These are phyloP conservation scores for Jatropha multifida DNA, from an alignment of 441 rosid genomes.

Conservation along the genomic window DNA sequence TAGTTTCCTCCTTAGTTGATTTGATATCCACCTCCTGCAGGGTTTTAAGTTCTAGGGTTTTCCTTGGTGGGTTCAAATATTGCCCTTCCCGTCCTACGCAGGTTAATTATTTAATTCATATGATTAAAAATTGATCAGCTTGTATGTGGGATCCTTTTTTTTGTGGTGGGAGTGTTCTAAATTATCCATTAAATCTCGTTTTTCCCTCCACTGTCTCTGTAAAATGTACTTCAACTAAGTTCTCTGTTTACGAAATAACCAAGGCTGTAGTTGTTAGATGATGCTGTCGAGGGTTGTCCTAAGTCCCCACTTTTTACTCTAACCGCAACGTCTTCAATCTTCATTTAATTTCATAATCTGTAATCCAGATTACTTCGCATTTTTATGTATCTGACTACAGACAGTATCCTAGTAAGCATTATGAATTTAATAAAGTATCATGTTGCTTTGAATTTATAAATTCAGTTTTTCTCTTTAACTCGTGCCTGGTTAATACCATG, in stretches of 20 bases:
- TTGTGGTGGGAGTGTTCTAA: background rate
- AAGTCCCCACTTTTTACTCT: background rate
- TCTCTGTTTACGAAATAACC: background rate
- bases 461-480: background rate
- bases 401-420: too few species aligned
- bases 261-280: background rate
- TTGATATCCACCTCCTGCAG: background rate
- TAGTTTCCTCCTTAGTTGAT: slow-evolving; percentile 17
- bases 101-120: background rate
- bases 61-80: background rate
- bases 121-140: background rate
- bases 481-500: too few species aligned
- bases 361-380: background rate
- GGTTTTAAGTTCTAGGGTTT: background rate
- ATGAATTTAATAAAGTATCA: background rate
- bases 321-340: background rate
- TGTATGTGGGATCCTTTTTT: too few species aligned
- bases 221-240: background rate
- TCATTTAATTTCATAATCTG: background rate
- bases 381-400: background rate
- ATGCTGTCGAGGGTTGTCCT: background rate
- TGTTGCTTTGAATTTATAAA: background rate
- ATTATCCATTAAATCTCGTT: background rate
- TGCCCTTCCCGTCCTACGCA: background rate
- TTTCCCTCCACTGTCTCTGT: background rate